Evolutionary conservation across 805 yeast species (phyloP).

Genomic region (Candida hispaniensis): DNA sequence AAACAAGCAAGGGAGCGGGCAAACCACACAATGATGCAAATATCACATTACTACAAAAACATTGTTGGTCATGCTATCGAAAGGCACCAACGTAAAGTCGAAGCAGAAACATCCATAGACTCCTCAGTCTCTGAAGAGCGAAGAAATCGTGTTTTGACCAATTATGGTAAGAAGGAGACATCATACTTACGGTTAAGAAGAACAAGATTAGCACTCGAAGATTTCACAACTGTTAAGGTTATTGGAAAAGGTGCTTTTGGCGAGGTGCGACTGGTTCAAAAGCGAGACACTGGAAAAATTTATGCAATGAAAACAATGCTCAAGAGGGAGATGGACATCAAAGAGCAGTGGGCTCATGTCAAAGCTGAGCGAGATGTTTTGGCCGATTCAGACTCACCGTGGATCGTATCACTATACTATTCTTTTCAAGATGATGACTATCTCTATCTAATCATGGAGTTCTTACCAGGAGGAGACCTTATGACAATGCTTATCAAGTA

Average conservation of each 20-base stretch:
- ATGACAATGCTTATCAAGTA: slow-evolving; percentile 95
- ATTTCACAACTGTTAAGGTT: slow-evolving; percentile 79
- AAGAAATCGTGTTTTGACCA: slow-evolving; percentile 65
- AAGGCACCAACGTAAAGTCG: slow-evolving; percentile 83
- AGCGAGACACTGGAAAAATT: slow-evolving; percentile 80
- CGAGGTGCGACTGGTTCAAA: slow-evolving; percentile 89
- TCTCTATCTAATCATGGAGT: slow-evolving; percentile 70
- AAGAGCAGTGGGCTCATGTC: slow-evolving; percentile 89
- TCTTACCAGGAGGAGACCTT: slow-evolving; percentile 72
- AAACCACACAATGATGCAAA: slow-evolving; percentile 65
- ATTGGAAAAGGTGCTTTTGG: slow-evolving; percentile 98
- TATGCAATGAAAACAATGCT: slow-evolving; percentile 89
- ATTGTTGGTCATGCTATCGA: slow-evolving; percentile 89
- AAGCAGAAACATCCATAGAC: slow-evolving; percentile 61
- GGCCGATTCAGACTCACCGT: slow-evolving; percentile 80
- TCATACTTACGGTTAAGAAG: slow-evolving; percentile 76
- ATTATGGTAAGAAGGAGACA: slow-evolving; percentile 80
- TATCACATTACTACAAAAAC: slow-evolving; percentile 77
- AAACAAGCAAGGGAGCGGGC: slow-evolving; percentile 72
- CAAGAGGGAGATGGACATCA: slow-evolving; percentile 87
- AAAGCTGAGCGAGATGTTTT: slow-evolving; percentile 93
- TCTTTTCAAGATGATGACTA: slow-evolving; percentile 73
- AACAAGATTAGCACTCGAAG: slow-evolving; percentile 71
- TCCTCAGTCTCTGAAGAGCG: slow-evolving; percentile 50
- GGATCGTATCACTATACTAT: slow-evolving; percentile 77